Base-by-base conservation (phyloP, 2,329 filamentous ascomycete genomes). In the Fusarium camptoceras region DNA sequence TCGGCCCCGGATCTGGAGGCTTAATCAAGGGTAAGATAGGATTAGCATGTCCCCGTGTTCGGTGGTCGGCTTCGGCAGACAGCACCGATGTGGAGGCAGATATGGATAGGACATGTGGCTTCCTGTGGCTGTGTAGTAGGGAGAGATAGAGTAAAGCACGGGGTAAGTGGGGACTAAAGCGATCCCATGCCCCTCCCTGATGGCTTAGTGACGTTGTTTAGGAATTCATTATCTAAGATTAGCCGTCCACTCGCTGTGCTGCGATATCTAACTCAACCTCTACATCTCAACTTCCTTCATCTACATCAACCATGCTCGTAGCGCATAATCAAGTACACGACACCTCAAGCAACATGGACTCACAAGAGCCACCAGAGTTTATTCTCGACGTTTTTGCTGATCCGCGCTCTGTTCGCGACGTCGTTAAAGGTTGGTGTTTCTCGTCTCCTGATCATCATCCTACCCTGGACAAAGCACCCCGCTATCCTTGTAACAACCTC, bases 301-400 rank as follows among this genome's bases (percentile, higher is more conserved):
- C 31, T 42, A 42, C 54, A 28, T 58, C 48, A 62, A 62, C 56
- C 50, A 75, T 75, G 73, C 58, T 75, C 47, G 39, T 68, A 58
- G 68, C 73, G 31, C 73, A 75, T 46, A 70, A 54, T 51, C 70
- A 68, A 55, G 44, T 68, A n/a, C 68, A 70, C 51, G 66, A 74
- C 37, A 70, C 42, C 9, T 41, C 66, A 24, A 50, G 31, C 59
- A 60, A 57, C 61, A 87, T 86, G 84, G 84, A 87, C 61, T 81
- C 83, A 65, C 83, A 83, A 62, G 81, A 80, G 56, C 89, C 93
- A 63, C 93, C 94, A 75, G 94, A 98, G 82, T 97, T 97, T 83
- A 93, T 93, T 73, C 88, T 99, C 78, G 94, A 98, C 79, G 91
- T 97, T 77, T 97, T 98, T 79, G 93, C 94, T 63, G 96, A 98